These are phyloP conservation scores for Pythium chondricola DNA, from an alignment of 352 stramenopile species.

Conservation along the genomic window DNA sequence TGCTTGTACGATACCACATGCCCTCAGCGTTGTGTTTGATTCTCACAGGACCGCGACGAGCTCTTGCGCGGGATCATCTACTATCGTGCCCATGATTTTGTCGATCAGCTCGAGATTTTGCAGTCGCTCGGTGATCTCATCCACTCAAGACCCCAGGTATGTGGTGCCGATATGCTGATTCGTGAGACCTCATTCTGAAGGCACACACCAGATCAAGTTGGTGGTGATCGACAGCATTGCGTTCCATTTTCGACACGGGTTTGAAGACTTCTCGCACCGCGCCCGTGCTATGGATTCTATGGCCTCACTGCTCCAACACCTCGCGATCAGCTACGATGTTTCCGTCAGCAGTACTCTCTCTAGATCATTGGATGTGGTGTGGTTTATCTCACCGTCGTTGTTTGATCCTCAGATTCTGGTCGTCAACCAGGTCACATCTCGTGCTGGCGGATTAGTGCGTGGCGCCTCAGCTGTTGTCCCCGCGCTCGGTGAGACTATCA, in stretches of 20 bases:
- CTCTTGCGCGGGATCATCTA: slow-evolving; percentile 77
- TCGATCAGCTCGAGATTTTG: slow-evolving; percentile 87
- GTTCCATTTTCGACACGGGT: slow-evolving; percentile 91
- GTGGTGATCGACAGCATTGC: slow-evolving; percentile 92
- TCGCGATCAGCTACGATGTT: slow-evolving; percentile 41
- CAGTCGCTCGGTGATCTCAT: slow-evolving; percentile 67
- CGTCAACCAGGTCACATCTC: slow-evolving; percentile 72
- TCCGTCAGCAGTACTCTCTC: slow-evolving; percentile 16
- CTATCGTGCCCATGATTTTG: slow-evolving; percentile 81
- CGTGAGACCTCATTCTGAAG: background rate
- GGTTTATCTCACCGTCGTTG: too few species aligned
- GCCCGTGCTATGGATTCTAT: slow-evolving; percentile 64
- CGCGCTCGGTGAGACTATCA: slow-evolving; percentile 19
- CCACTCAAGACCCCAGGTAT: slow-evolving; percentile 25
- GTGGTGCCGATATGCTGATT: background rate
- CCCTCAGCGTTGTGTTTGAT: background rate
- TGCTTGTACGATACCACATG: background rate
- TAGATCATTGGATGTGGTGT: too few species aligned
- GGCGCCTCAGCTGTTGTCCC: slow-evolving; percentile 14
- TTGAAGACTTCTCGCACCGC: slow-evolving; percentile 66
- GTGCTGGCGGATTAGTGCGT: slow-evolving; percentile 14
- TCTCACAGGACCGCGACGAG: slow-evolving; percentile 52
- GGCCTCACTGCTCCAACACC: slow-evolving; percentile 54
- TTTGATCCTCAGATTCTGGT: slow-evolving; percentile 59
- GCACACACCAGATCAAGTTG: slow-evolving; percentile 56